Conservation (phyloP, 2,329 filamentous ascomycete species). For the Arthrobotrys megalospora region DNA sequence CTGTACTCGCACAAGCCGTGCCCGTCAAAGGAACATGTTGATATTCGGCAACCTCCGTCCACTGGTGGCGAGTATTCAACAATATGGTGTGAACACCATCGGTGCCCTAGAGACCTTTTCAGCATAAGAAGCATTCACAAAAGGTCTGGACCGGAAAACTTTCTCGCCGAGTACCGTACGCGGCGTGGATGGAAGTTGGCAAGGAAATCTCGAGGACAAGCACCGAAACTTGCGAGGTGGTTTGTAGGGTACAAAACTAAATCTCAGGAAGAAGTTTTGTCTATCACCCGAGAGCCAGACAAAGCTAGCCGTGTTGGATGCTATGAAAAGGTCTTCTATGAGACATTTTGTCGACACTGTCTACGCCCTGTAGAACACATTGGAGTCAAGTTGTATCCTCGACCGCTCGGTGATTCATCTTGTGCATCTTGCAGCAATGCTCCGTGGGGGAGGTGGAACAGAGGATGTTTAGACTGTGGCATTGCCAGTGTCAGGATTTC, state of each 20-base stretch:
- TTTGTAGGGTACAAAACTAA: slow-evolving; percentile 29
- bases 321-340: slow-evolving; percentile 44
- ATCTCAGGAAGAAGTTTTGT: slow-evolving; percentile 1
- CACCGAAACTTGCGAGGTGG: slow-evolving; percentile 20
- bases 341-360: slow-evolving; percentile 40
- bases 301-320: neutral
- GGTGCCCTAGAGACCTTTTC: slow-evolving; percentile 47
- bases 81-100: slow-evolving; percentile 46
- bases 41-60: slow-evolving; percentile 6
- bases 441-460: slow-evolving; percentile 1
- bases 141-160: slow-evolving; percentile 19
- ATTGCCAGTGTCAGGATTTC: slow-evolving; percentile 20
- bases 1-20: slow-evolving; percentile 8
- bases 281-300: neutral
- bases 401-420: neutral
- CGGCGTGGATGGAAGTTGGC: slow-evolving; percentile 3
- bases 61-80: slow-evolving; percentile 31
- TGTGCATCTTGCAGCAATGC: slow-evolving; percentile 4
- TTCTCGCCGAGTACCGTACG: slow-evolving; percentile 26
- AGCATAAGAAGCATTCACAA: slow-evolving; percentile 37
- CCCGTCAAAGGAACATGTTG: slow-evolving; percentile 8
- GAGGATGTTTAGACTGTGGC: slow-evolving; percentile 39
- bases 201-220: slow-evolving; percentile 13
- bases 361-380: slow-evolving; percentile 17
- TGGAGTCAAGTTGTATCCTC: slow-evolving; percentile 9